phyloP scores from a whole-genome alignment of 148 eudicot species.

The Cornus suecica region DNA sequence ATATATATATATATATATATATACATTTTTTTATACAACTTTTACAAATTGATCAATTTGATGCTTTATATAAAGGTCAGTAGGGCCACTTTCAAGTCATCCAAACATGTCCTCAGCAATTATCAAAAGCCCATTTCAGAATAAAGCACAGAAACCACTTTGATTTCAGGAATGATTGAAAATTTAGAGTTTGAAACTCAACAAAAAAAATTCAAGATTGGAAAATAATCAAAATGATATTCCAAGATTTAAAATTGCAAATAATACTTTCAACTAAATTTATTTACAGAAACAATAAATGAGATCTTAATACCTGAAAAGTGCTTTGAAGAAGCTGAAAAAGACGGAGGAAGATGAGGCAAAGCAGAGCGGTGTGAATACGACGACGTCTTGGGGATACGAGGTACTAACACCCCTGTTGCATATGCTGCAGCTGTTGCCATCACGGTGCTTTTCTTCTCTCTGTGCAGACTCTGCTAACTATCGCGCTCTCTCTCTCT shows the following conservation, averaged over 20 bases:
- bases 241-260: neutral
- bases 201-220: neutral
- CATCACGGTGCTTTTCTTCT: conserved; percentile 15
- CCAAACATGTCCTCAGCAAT: neutral
- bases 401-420: conserved; percentile 30
- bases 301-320: conserved; percentile 30
- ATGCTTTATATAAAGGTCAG: no score
- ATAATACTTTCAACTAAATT: neutral
- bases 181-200: neutral
- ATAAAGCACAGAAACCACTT: no score
- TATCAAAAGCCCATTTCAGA: neutral
- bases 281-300: neutral
- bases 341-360: conserved; percentile 34
- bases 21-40: no score
- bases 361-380: conserved; percentile 25
- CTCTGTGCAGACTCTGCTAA: no score
- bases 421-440: conserved; percentile 28
- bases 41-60: no score
- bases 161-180: neutral
- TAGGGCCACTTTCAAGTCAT: no score
- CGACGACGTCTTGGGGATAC: conserved; percentile 19
- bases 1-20: no score
- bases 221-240: neutral
- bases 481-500: neutral
- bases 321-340: conserved; percentile 22